Base-by-base conservation (phyloP, 2,329 filamentous ascomycete genomes). In the Epichloe coenophiala region DNA sequence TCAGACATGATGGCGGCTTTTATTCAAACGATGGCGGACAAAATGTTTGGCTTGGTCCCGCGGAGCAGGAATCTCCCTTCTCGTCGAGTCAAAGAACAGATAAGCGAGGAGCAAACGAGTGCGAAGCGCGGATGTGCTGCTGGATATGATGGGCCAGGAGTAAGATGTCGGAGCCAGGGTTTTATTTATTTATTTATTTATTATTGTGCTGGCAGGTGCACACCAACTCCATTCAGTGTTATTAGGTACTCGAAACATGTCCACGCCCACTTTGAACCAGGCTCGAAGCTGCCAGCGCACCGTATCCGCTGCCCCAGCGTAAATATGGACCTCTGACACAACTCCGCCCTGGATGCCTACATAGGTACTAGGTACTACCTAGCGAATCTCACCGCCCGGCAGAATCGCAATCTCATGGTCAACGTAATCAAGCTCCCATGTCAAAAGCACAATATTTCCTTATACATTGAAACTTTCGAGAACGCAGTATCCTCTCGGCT, bases 1-100 rank as follows among this genome's bases (percentile, higher is more conserved):
- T 89, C 83, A 75, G 86, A 90, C 88, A 95, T 95, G 63, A 73
- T 90, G 79, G 68, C 55, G 56, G 58, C 57, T 54, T 52, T 55
- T 52, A 55, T 52, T 57, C 53, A 45, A 45, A 27, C 45, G 39
- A 38, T 56, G 53, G 54, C 57, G 56, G 55, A 57, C 53, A 56
- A 55, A 55, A 52, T 53, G 53, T 45, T 48, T 53, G 56, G 54
- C 50, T 54, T 55, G 57, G 54, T 59, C 55, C 61, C 59, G 59
- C 57, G 55, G 56, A 31, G 42, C 48, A 54, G 47, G 50, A 51
- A 31, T 45, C 12, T 33, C 44, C 37, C 42, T 49, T 51, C 49
- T 46, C 17, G 49, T 45, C 21, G 41, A 39, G 38, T 41, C 52
- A 39, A 46, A 49, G 37, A 41, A 54, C 51, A 54, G 53, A 55